phyloP scores from a whole-genome alignment of 139 green algal genomes.

The Chlamydomonas urium region DNA sequence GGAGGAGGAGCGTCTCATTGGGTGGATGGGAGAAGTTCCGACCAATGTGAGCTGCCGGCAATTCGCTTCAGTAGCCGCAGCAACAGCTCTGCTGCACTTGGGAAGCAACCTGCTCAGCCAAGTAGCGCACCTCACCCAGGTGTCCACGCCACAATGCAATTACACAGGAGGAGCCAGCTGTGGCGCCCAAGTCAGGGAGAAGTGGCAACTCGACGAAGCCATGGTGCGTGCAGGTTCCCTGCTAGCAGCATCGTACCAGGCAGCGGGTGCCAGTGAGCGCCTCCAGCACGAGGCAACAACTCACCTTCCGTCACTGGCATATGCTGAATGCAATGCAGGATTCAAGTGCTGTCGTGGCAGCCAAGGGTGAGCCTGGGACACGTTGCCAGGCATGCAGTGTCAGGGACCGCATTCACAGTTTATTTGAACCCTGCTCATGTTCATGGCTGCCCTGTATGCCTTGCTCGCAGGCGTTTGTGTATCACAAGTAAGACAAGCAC shows the following conservation, averaged over 20 bases:
- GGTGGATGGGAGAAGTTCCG: not conserved
- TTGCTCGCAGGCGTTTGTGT: constrained; percentile 19
- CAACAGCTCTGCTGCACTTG: not conserved
- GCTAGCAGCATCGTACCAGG: not conserved
- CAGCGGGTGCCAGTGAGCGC: not conserved
- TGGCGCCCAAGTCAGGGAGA: not conserved
- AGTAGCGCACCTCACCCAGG: not conserved
- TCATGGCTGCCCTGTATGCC: not conserved
- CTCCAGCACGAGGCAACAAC: not conserved
- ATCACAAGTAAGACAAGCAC: too few species aligned
- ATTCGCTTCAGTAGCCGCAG: not conserved
- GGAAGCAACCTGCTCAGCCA: too few species aligned
- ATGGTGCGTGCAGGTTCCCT: not conserved
- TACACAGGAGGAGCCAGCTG: not conserved
- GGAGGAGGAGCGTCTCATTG: not conserved
- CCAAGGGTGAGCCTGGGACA: not conserved
- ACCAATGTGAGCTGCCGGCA: too few species aligned
- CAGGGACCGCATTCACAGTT: not conserved
- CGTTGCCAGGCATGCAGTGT: not conserved
- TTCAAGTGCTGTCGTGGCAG: constrained; percentile 24
- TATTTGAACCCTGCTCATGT: not conserved
- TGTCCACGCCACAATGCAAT: too few species aligned
- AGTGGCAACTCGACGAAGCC: not conserved
- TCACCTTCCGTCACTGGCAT: not conserved
- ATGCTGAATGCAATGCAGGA: constrained; percentile 3